phyloP scores from a whole-genome alignment of 2,329 filamentous ascomycete species.

The Arthroderma sp. region DNA sequence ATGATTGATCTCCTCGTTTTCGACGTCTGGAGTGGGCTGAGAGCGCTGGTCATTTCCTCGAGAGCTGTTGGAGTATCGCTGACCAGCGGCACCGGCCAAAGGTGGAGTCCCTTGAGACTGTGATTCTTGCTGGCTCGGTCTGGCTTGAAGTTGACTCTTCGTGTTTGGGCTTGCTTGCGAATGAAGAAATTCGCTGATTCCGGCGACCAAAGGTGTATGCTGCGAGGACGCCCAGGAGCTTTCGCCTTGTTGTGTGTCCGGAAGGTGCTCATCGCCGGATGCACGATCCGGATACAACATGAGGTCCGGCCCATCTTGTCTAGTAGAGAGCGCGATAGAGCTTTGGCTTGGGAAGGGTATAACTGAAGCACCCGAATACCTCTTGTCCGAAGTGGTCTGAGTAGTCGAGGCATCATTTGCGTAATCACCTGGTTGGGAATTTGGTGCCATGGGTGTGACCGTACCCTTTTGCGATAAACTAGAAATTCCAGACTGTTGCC shows the following conservation, averaged over 20 bases:
- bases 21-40: background rate
- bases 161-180: constrained; percentile 20
- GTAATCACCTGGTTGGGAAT: constrained; percentile 48
- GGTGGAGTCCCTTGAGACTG: constrained; percentile 25
- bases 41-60: background rate
- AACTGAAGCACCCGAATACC: constrained; percentile 60
- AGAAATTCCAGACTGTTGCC: constrained; percentile 33
- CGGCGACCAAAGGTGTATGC: constrained; percentile 13
- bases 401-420: constrained; percentile 86
- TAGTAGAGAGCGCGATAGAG: constrained; percentile 21
- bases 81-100: constrained; percentile 19
- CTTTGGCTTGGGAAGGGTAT: constrained; percentile 57
- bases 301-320: constrained; percentile 43
- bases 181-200: constrained; percentile 16
- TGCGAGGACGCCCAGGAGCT: constrained; percentile 22
- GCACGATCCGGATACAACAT: constrained; percentile 36
- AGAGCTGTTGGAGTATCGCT: background rate
- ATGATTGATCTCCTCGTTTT: background rate
- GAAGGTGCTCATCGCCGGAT: constrained; percentile 46
- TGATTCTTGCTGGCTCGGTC: constrained; percentile 16
- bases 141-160: constrained; percentile 27
- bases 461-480: constrained; percentile 37
- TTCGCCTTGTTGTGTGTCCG: constrained; percentile 48
- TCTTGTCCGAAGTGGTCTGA: constrained; percentile 64
- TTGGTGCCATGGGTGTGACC: constrained; percentile 45